These are phyloP conservation scores for Diaporthe sp. DNA, from an alignment of 2,329 filamentous ascomycete species.

Conservation along the genomic window DNA sequence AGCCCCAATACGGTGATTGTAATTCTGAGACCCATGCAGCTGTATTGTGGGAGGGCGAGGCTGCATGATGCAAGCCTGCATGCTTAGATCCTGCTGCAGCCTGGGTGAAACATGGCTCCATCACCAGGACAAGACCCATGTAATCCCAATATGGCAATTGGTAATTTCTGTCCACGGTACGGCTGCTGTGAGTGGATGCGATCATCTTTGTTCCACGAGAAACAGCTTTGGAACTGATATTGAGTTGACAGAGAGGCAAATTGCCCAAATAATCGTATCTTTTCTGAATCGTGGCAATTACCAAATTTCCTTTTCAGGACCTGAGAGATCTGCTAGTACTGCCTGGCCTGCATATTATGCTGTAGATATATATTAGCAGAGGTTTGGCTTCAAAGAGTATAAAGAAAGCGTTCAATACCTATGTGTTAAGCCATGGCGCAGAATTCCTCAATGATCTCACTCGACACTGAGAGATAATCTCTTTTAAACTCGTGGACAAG, in stretches of 20 bases:
- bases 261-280: background rate
- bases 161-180: background rate
- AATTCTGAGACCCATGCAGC: background rate
- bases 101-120: background rate
- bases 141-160: background rate
- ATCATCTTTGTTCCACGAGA: background rate
- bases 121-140: background rate
- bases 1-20: background rate
- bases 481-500: background rate
- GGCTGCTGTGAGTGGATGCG: background rate
- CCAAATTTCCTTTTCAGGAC: background rate
- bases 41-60: background rate
- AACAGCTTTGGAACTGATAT: background rate
- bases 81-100: background rate
- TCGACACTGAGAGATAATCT: background rate
- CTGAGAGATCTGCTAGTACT: background rate
- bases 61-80: background rate
- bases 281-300: background rate
- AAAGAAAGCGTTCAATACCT: background rate
- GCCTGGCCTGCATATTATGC: background rate
- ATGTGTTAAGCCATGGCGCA: background rate
- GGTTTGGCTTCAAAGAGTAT: background rate
- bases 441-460: background rate
- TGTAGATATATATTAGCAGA: background rate
- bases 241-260: background rate